A percentile compares a stretch with the other conserved stretches of the same genome.
phyloP scores from a whole-genome alignment of 2,329 filamentous ascomycete genomes.

The Hypoxylon sp. region DNA sequence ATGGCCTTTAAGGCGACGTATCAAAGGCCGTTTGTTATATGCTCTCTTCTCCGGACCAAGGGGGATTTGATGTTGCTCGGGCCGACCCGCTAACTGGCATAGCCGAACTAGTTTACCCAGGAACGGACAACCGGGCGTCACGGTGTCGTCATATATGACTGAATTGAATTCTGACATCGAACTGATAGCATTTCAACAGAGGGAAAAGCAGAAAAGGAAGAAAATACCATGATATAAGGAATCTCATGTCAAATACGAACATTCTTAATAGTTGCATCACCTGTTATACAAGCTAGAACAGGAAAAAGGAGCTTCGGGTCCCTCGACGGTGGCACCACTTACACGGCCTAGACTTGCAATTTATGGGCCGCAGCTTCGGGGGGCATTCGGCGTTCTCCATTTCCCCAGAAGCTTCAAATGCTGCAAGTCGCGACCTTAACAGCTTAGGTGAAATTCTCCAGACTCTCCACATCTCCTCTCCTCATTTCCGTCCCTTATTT shows the following conservation, averaged over 20 bases:
- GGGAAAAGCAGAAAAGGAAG: not conserved
- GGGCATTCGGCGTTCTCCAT: conserved; percentile 43
- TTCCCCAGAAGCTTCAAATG: conserved; percentile 41
- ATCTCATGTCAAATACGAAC: conserved; percentile 10
- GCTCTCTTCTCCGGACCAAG: conserved; percentile 39
- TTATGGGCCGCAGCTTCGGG: conserved; percentile 31
- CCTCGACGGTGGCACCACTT: conserved; percentile 37
- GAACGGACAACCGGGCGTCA: conserved; percentile 38
- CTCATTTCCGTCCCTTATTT: conserved; percentile 16
- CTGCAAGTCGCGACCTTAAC: conserved; percentile 28
- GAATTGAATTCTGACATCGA: conserved; percentile 16
- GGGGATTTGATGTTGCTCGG: conserved; percentile 37
- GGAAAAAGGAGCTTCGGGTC: conserved; percentile 28
- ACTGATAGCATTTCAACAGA: not conserved
- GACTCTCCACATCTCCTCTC: conserved; percentile 34
- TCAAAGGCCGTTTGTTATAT: conserved; percentile 23
- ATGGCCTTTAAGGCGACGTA: conserved; percentile 10
- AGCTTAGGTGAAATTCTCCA: conserved; percentile 33
- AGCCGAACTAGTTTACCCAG: conserved; percentile 40
- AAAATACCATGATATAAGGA: not conserved
- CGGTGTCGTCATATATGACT: conserved; percentile 36
- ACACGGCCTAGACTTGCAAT: conserved; percentile 28
- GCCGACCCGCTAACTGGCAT: conserved; percentile 39
- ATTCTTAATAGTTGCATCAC: conserved; percentile 9
- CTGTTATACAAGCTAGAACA: conserved; percentile 31